phyloP scores from a whole-genome alignment of 352 stramenopile genomes.

The Pythium scleroteichum region DNA sequence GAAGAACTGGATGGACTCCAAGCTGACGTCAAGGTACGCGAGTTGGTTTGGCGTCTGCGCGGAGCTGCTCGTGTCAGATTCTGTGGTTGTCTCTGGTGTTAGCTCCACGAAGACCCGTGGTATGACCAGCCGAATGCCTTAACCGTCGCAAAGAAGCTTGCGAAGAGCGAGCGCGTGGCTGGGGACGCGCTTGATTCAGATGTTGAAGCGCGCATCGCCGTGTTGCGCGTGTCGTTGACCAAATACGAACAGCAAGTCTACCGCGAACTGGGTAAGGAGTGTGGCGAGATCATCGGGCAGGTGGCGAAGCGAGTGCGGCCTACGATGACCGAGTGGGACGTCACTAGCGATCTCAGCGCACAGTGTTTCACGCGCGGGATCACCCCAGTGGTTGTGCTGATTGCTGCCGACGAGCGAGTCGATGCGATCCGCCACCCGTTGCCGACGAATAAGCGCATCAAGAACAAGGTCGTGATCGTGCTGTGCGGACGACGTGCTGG shows the following conservation, averaged over 20 bases:
- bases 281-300: slow-evolving; percentile 58
- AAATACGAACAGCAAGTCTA: slow-evolving; percentile 58
- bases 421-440: slow-evolving; percentile 70
- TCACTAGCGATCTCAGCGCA: slow-evolving; percentile 42
- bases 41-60: too few relatives aligned
- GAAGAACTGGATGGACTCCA: slow-evolving; percentile 66
- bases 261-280: slow-evolving; percentile 55
- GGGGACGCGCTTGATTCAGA: slow-evolving; percentile 32
- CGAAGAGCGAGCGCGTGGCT: slow-evolving; percentile 39
- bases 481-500: slow-evolving; percentile 67
- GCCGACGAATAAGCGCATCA: slow-evolving; percentile 65
- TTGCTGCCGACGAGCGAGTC: slow-evolving; percentile 65
- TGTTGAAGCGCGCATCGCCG: slow-evolving; percentile 35
- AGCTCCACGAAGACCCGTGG: slow-evolving; percentile 59
- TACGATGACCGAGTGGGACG: slow-evolving; percentile 57
- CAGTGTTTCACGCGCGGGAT: slow-evolving; percentile 46
- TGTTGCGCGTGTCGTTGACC: slow-evolving; percentile 50
- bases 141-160: slow-evolving; percentile 34
- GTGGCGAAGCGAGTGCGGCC: slow-evolving; percentile 46
- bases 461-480: slow-evolving; percentile 78
- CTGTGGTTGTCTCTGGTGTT: too few relatives aligned
- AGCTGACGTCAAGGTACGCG: slow-evolving; percentile 29
- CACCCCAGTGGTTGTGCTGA: slow-evolving; percentile 56
- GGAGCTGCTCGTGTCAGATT: too few relatives aligned
- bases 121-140: slow-evolving; percentile 39